Percentiles rank a stretch among this genome's conserved stretches.
Conservation (phyloP, 768 basidiomycete genomes). For the Russula sp. region DNA sequence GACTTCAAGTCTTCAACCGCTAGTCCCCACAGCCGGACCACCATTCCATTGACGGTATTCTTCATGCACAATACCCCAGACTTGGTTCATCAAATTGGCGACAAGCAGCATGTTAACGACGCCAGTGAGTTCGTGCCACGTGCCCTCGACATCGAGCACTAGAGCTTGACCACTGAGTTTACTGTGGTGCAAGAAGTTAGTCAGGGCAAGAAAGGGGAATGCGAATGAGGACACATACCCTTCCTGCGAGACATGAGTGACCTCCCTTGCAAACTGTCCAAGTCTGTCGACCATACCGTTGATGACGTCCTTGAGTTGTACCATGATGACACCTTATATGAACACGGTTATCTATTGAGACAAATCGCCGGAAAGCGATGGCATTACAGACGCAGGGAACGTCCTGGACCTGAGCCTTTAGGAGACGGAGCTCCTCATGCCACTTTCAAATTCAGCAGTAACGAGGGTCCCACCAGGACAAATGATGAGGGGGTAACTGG, state of each 20-base stretch:
- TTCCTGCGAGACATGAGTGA: constrained; percentile 70
- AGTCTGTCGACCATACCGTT: constrained; percentile 53
- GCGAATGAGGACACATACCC: constrained; percentile 34
- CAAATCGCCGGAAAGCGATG: constrained; percentile 42
- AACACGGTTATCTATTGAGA: constrained; percentile 47
- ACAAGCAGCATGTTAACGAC: constrained; percentile 68
- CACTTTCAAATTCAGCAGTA: constrained; percentile 46
- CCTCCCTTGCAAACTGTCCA: constrained; percentile 80
- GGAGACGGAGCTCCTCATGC: constrained; percentile 60
- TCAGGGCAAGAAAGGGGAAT: background rate
- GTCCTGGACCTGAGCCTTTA: constrained; percentile 74
- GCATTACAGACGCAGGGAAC: constrained; percentile 49
- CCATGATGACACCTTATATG: constrained; percentile 46
- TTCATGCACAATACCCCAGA: constrained; percentile 61
- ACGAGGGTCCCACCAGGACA: constrained; percentile 45
- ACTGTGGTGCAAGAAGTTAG: constrained; percentile 25
- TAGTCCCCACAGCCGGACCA: constrained; percentile 46
- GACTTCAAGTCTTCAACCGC: constrained; percentile 77
- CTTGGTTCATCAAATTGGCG: constrained; percentile 57
- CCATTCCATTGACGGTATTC: constrained; percentile 48
- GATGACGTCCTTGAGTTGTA: constrained; percentile 45
- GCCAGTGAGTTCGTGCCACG: constrained; percentile 73
- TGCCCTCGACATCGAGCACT: constrained; percentile 83
- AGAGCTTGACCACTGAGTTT: constrained; percentile 82
- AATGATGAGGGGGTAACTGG: constrained; percentile 26